Percentiles rank a stretch among this genome's conserved stretches.
These are phyloP conservation scores for Phytophthora citricola DNA, from an alignment of 352 stramenopile species.

Conservation along the genomic window DNA sequence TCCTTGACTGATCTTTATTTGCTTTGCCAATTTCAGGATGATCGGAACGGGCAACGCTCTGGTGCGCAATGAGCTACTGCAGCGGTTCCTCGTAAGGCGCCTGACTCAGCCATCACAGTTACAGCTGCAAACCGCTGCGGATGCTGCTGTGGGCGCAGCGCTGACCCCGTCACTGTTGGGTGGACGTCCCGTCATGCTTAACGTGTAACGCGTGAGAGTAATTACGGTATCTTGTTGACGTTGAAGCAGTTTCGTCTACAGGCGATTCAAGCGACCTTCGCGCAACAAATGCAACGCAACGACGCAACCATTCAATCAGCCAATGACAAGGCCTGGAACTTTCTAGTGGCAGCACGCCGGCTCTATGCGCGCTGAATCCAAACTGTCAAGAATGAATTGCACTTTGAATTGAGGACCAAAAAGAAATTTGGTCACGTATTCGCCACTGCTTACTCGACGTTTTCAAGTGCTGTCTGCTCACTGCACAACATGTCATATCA, in stretches of 20 bases:
- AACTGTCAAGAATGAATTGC: constrained; percentile 8
- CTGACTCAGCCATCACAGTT: constrained; percentile 46
- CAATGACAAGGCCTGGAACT: constrained; percentile 6
- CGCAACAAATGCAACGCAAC: constrained; percentile 8
- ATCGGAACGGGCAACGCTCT: constrained; percentile 81
- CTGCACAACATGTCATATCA: too few species aligned
- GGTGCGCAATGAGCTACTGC: constrained; percentile 67
- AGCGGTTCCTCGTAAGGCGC: constrained; percentile 48
- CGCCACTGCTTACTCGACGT: too few species aligned
- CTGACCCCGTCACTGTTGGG: constrained; percentile 44
- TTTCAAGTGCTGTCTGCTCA: too few species aligned
- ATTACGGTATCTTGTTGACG: constrained; percentile 10
- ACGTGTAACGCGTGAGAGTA: constrained; percentile 18
- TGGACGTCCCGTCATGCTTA: constrained; percentile 9
- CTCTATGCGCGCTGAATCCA: constrained; percentile 6
- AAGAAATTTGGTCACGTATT: background rate
- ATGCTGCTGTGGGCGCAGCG: constrained; percentile 67
- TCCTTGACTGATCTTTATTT: background rate
- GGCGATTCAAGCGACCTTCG: constrained; percentile 5
- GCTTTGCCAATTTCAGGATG: constrained; percentile 44
- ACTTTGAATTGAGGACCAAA: constrained; percentile 13
- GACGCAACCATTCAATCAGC: constrained; percentile 7
- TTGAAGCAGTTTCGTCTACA: constrained; percentile 12
- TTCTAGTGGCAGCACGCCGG: constrained; percentile 13
- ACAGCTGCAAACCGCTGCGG: constrained; percentile 51